These are phyloP conservation scores for Hypoxylon sp. DNA, from an alignment of 2,329 filamentous ascomycete genomes.

Conservation along the genomic window DNA sequence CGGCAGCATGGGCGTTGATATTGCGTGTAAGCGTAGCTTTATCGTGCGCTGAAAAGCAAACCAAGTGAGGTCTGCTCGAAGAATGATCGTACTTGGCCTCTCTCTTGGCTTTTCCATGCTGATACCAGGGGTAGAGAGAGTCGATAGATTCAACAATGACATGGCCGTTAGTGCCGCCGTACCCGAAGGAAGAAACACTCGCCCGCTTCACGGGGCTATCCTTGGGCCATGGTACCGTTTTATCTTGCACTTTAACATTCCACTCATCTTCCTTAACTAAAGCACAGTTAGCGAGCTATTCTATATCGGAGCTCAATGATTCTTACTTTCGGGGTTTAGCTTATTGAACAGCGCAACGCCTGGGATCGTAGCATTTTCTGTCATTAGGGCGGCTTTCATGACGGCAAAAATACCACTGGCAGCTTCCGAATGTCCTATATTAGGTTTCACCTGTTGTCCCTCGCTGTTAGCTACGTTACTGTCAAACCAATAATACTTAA, in stretches of 20 bases:
- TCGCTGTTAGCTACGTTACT: neutral
- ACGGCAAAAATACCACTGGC: constrained; percentile 44
- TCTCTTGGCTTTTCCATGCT: constrained; percentile 36
- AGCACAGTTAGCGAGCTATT: neutral
- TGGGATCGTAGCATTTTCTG: constrained; percentile 37
- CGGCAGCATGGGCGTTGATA: constrained; percentile 36
- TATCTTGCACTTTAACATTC: constrained; percentile 32
- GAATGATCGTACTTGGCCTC: neutral
- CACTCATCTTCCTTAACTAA: constrained; percentile 30
- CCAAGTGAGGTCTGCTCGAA: constrained; percentile 5
- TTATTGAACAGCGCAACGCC: constrained; percentile 35
- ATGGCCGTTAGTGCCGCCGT: constrained; percentile 43
- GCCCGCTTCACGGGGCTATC: constrained; percentile 29
- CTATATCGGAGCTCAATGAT: neutral
- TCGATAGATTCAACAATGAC: constrained; percentile 42
- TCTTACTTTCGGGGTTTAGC: constrained; percentile 38
- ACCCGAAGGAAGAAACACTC: constrained; percentile 43
- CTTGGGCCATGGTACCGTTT: constrained; percentile 40
- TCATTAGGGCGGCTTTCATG: constrained; percentile 44
- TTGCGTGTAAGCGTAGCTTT: constrained; percentile 37
- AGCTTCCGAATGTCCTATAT: constrained; percentile 47
- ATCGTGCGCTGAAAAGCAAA: constrained; percentile 26
- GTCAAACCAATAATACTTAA: neutral
- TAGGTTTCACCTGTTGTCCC: constrained; percentile 34
- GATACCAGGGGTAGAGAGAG: constrained; percentile 39